These are phyloP conservation scores for Scutellaria barbata DNA, from an alignment of 257 asterid genomes.

Conservation along the genomic window DNA sequence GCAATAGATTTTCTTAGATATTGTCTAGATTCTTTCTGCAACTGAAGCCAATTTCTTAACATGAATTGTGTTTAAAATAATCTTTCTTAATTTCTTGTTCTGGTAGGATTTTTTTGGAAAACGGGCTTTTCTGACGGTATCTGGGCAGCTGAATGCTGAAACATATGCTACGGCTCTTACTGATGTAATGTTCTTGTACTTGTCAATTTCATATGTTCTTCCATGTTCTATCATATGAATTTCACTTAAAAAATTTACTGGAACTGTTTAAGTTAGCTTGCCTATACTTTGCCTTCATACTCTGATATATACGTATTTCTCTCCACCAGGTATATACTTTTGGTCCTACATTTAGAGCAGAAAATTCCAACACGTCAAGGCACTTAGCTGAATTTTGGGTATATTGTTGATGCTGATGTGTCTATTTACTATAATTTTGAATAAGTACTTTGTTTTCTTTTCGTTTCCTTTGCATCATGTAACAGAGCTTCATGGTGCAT, in stretches of 20 bases:
- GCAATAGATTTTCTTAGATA: constrained; percentile 19
- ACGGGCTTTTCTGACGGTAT: constrained; percentile 94
- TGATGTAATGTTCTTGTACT: constrained; percentile 60
- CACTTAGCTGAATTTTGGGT: constrained; percentile 99
- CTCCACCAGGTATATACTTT: constrained; percentile 85
- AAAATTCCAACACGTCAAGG: constrained; percentile 93
- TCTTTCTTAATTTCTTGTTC: constrained; percentile 24
- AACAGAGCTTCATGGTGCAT: constrained; percentile 22
- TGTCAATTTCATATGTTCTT: constrained; percentile 23
- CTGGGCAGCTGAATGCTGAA: constrained; percentile 99
- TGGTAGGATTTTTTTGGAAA: constrained; percentile 96
- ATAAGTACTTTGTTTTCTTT: constrained; percentile 23
- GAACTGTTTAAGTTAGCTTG: constrained; percentile 21
- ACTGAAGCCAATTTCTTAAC: constrained; percentile 10
- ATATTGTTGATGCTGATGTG: constrained; percentile 27
- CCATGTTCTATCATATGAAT: too few relatives aligned
- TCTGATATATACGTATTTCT: constrained; percentile 30
- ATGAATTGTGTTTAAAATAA: constrained; percentile 9
- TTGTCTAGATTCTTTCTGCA: constrained; percentile 28
- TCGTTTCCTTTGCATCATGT: constrained; percentile 6
- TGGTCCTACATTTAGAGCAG: constrained; percentile 99
- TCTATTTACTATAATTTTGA: background rate
- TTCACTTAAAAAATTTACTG: background rate
- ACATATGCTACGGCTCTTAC: constrained; percentile 96
- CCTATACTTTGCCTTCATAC: constrained; percentile 19